Percentiles rank a stretch among this genome's conserved stretches.
Evolutionary conservation across 164 flowering plant genomes (phyloP).

Genomic region (Magnolia officinalis): DNA sequence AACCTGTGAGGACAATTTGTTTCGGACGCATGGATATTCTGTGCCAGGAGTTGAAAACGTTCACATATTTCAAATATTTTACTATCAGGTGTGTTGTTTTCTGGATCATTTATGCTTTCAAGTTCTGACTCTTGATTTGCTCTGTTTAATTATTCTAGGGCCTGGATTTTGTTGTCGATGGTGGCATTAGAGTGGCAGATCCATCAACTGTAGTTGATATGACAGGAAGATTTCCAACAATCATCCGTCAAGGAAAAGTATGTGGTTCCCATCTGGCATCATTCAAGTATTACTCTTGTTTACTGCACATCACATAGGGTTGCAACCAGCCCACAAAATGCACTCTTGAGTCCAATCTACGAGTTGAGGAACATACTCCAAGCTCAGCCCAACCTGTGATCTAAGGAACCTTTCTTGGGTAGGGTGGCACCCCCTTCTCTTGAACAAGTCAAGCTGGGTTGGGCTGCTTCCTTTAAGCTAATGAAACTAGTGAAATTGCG

Average conservation of each 20-base stretch:
- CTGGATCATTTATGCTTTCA: not conserved
- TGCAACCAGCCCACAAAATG: too few relatives aligned
- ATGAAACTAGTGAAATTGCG: too few relatives aligned
- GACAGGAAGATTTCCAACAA: conserved; percentile 59
- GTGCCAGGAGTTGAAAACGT: too few relatives aligned
- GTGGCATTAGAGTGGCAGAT: conserved; percentile 79
- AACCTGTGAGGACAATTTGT: too few relatives aligned
- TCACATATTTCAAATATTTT: too few relatives aligned
- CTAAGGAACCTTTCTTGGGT: too few relatives aligned
- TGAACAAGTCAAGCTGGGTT: not conserved
- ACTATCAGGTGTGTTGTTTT: too few relatives aligned
- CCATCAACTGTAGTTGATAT: conserved; percentile 94
- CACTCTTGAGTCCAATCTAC: too few relatives aligned
- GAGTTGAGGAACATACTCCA: too few relatives aligned
- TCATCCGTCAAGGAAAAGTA: conserved; percentile 85
- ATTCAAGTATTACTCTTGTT: not conserved
- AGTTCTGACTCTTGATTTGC: conserved; percentile 4
- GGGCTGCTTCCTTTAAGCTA: not conserved
- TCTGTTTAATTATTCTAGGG: conserved; percentile 46
- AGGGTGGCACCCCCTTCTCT: not conserved
- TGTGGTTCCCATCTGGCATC: not conserved
- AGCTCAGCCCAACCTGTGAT: too few relatives aligned
- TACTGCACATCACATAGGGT: not conserved
- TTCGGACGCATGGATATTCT: too few relatives aligned
- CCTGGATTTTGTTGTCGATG: conserved; percentile 89